Evolutionary conservation across 345 rosid species (phyloP).

Genomic region (Alliaria petiolata): DNA sequence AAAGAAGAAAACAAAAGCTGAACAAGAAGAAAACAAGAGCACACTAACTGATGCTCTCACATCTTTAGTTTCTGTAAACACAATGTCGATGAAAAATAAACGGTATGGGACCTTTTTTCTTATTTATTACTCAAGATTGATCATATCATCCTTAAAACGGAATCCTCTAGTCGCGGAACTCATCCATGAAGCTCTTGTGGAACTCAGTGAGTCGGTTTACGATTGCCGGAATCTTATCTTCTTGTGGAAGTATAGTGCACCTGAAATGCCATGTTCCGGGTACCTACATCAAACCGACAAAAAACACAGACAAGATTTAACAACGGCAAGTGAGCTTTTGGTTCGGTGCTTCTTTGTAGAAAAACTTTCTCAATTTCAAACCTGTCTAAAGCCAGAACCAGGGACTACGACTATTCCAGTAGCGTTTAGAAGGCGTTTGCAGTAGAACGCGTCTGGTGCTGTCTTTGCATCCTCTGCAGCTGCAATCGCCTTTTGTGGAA

Average conservation of each 20-base stretch:
- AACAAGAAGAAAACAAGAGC: constrained; percentile 2
- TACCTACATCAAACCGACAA: constrained; percentile 43
- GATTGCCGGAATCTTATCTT: constrained; percentile 87
- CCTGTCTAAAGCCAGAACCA: constrained; percentile 98
- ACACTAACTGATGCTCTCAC: constrained; percentile 16
- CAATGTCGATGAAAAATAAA: background rate
- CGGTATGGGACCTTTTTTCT: too few species aligned
- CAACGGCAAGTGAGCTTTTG: background rate
- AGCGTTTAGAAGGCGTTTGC: constrained; percentile 72
- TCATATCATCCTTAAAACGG: background rate
- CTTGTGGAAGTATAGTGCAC: constrained; percentile 97
- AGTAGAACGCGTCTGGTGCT: constrained; percentile 82
- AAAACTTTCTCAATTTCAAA: background rate
- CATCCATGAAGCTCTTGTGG: constrained; percentile 81
- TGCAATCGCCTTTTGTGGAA: constrained; percentile 75
- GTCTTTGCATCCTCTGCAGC: constrained; percentile 80
- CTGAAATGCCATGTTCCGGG: constrained; percentile 99
- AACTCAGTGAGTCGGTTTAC: constrained; percentile 70
- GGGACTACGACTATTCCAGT: constrained; percentile 96
- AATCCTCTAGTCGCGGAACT: constrained; percentile 48
- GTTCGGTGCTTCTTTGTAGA: background rate
- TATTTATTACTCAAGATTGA: constrained; percentile 3
- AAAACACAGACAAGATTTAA: background rate
- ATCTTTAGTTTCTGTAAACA: constrained; percentile 7
- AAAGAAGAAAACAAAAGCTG: constrained; percentile 8